Evolutionary conservation across 331 rosid species (phyloP), one percentile per base, ranked within the genome.

Genomic region (Quercus tomentella): DNA sequence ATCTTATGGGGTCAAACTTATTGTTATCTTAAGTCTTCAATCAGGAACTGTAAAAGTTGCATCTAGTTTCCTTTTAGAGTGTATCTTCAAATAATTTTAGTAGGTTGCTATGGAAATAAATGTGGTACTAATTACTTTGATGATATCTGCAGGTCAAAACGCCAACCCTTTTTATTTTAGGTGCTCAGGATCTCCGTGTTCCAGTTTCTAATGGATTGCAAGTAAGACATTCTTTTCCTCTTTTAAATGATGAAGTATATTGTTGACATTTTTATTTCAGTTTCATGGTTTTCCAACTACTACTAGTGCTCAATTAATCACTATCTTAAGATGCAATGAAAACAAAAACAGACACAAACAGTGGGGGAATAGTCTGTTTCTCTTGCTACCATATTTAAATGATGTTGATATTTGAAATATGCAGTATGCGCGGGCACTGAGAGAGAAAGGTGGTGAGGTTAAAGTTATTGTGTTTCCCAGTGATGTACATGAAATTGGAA

Each of bases 151-250:
- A 95, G 98, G 99, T 89, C 69, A 95, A 91, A 87, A 83, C 98
- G n/a, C 98, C 99, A 77, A 95, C 91, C 17, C 71, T 95, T 79
- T 90, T 95, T 77, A 92, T 95, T 51, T 76, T 95, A 79, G 99
- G 98, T 51, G 98, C 98, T 15, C 81, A 92, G 85, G 99, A 95
- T 87, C 93, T 90, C 65, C 98, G 98, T 6, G 97, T 95, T 81
- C 97, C 94, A 37, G 77, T 89, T 84, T 88, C 88, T 2, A 89
- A 82, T 26, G 99, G 98, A 73, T 76, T 93, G 69, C 99, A 95
- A 76, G 98, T 95, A 89, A 84, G 97, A 83, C 54, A 6, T 80
- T 35, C 56, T 76, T 14, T 77, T 70, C 79, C 67, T 54, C 71
- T 28, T 74, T 74, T 28, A 56, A 21, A 25, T 66, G 33, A 20